Base-by-base conservation (phyloP, 164 flowering plant genomes). In the Hamamelis virginiana region DNA sequence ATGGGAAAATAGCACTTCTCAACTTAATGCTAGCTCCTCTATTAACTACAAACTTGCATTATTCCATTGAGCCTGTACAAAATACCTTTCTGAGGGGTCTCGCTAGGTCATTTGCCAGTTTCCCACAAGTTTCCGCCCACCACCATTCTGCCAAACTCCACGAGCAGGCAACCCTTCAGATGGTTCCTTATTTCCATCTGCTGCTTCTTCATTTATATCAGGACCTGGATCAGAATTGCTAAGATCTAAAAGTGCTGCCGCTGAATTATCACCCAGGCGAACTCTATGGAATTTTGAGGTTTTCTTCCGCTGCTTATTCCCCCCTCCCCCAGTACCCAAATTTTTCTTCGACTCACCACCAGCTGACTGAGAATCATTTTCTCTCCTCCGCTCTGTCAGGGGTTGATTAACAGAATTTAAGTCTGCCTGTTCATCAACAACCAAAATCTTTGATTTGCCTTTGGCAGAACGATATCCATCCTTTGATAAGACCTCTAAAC, bases 191-290 rank as follows among this genome's bases (percentile, higher is more conserved):
- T 63, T 68, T 1, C 74, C 76, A 48, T 76, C 72, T 9, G 48
- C 25, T 3, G 70, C 50, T 9, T 62, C 77, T 14, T 74, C 79
- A n/a, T 25, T 53, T 28, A 74, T 51, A 3, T 64, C 78, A 3
- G 69, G 82, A 61, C 79, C 88, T 15, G 65, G 59, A 51, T 83
- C 72, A 9, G 78, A 62, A 65, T 73, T 74, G 53, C 50, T 69
- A 5, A 57, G 27, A 78, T 87, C 87, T 22, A 85, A 55, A 55
- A 79, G 59, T 44, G 94, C 81, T 59, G 84, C 85, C 18, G 74
- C 76, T 19, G 94, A 87, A 10, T 80, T 85, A 74, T 91, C 92
- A 56, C 98, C 96, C 1, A 92, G 78, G 46, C 95, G 88, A 1
- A 69, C 81, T 73, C 94, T 83, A 21, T 74, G 93, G 62, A 90